A percentile compares a stretch with the other conserved stretches of the same genome.
Conservation (phyloP, 1,284 basidiomycete species). For the Fomitopsis betulina region DNA sequence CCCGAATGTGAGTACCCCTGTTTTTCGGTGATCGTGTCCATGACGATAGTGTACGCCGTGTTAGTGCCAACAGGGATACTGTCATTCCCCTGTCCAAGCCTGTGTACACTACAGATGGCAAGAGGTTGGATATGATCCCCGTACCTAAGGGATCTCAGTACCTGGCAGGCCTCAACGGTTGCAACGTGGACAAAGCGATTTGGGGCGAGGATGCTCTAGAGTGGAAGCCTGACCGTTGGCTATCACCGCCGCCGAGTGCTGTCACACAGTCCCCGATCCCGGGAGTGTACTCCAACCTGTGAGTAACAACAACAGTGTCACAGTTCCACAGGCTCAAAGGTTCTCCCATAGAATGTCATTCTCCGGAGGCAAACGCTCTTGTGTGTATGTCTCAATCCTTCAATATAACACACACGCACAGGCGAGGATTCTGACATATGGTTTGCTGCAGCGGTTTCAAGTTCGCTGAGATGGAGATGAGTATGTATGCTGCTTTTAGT, state of each 20-base stretch:
- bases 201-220: constrained; percentile 54
- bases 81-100: constrained; percentile 22
- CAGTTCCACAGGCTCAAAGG: neutral
- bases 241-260: constrained; percentile 15
- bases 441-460: neutral
- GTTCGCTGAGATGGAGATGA: neutral
- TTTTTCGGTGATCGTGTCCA: no score
- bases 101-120: constrained; percentile 23
- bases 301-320: constrained; percentile 1
- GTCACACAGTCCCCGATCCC: constrained; percentile 17
- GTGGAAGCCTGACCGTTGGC: constrained; percentile 38
- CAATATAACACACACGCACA: neutral
- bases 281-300: constrained; percentile 25
- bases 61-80: constrained; percentile 18
- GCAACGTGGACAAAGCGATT: constrained; percentile 41
- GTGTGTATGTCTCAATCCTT: constrained; percentile 23
- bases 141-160: constrained; percentile 43
- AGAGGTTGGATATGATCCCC: constrained; percentile 32
- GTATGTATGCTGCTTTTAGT: neutral
- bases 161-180: constrained; percentile 39
- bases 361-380: constrained; percentile 27
- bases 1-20: neutral
- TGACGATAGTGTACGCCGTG: neutral
- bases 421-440: no score
- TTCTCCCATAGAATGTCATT: constrained; percentile 28